phyloP scores from a whole-genome alignment of 2,329 filamentous ascomycete genomes.

The Fusarium nurragi region DNA sequence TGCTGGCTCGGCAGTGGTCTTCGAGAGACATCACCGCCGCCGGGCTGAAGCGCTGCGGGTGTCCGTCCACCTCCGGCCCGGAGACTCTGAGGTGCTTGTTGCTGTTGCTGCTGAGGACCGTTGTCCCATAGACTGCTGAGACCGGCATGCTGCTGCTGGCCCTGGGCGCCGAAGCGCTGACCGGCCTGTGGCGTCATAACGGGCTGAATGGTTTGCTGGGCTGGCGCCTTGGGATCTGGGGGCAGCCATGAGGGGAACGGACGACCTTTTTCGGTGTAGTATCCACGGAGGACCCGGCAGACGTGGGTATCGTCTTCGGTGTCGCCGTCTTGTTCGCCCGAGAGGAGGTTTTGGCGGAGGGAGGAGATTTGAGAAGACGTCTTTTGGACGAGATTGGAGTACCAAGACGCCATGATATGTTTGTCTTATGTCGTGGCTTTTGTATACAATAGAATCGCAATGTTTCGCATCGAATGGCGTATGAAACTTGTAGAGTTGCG shows the following conservation, averaged over 20 bases:
- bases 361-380: constrained; percentile 72
- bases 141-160: constrained; percentile 48
- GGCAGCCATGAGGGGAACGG: constrained; percentile 88
- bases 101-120: constrained; percentile 45
- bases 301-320: constrained; percentile 93
- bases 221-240: constrained; percentile 76
- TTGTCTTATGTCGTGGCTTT: neutral
- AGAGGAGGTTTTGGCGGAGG: constrained; percentile 74
- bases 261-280: constrained; percentile 89
- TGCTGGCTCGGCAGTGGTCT: constrained; percentile 49
- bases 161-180: constrained; percentile 62
- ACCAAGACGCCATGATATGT: constrained; percentile 76
- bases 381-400: constrained; percentile 75
- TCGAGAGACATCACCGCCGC: constrained; percentile 49
- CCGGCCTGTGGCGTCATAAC: constrained; percentile 63
- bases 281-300: constrained; percentile 88
- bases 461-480: constrained; percentile 11
- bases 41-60: constrained; percentile 43
- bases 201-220: constrained; percentile 63
- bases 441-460: neutral
- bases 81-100: constrained; percentile 56
- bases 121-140: constrained; percentile 70
- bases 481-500: neutral
- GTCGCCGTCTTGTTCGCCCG: constrained; percentile 73
- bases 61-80: constrained; percentile 53